phyloP scores from a whole-genome alignment of 2,329 filamentous ascomycete species.

The Chrysosporium queenslandicum region DNA sequence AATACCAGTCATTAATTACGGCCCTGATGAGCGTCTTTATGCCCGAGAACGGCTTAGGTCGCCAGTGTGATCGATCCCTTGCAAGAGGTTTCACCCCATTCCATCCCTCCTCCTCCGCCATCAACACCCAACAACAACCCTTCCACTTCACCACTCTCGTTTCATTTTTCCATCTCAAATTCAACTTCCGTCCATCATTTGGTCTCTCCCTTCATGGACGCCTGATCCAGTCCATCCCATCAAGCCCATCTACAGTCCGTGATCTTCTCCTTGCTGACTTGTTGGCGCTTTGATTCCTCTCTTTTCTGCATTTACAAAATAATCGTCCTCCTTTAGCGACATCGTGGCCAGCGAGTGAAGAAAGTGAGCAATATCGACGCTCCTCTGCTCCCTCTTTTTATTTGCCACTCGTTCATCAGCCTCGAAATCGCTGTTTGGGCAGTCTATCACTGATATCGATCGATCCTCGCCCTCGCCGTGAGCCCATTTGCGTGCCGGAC shows the following conservation, averaged over 20 bases:
- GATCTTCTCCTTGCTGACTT: not conserved
- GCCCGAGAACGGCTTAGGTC: not conserved
- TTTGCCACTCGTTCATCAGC: constrained; percentile 2
- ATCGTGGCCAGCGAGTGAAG: not conserved
- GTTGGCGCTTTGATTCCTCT: constrained; percentile 1
- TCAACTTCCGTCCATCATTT: constrained; percentile 10
- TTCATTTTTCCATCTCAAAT: constrained; percentile 9
- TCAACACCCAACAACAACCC: not conserved
- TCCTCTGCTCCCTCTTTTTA: not conserved
- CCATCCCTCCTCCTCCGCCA: constrained; percentile 3
- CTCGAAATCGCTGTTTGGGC: not conserved
- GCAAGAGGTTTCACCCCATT: constrained; percentile 12
- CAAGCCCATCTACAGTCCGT: constrained; percentile 1
- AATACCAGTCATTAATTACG: not conserved
- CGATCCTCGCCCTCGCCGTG: not conserved
- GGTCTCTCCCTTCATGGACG: not conserved
- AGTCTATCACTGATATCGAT: not conserved
- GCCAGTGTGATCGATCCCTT: constrained; percentile 10
- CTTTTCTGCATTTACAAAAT: not conserved
- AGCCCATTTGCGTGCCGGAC: not conserved
- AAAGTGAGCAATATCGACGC: not conserved
- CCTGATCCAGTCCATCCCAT: not conserved
- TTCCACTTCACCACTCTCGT: constrained; percentile 14
- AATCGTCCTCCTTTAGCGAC: not conserved
- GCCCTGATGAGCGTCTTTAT: not conserved